phyloP scores from a whole-genome alignment of 108 stramenopile genomes.

The Craspedostauros australis region DNA sequence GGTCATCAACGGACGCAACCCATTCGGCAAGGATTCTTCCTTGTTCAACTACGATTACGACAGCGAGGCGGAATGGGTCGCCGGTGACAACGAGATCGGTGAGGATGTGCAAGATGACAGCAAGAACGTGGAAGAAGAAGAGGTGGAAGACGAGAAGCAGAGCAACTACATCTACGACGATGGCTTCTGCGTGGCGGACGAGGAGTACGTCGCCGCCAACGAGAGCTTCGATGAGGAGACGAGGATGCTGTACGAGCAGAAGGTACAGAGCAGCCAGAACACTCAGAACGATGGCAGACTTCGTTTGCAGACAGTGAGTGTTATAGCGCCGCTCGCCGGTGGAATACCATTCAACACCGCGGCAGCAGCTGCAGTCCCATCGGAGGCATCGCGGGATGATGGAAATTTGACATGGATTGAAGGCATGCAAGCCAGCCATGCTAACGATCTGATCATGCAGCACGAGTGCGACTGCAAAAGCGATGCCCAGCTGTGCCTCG shows the following conservation, averaged over 20 bases:
- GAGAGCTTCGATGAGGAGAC: conserved; percentile 71
- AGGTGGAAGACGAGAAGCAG: conserved; percentile 52
- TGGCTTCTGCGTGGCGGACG: conserved; percentile 75
- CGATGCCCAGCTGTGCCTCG: conserved; percentile 31
- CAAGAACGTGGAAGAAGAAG: conserved; percentile 60
- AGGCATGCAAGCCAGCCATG: not conserved
- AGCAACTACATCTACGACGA: conserved; percentile 50
- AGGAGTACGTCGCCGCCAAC: conserved; percentile 39
- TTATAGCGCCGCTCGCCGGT: conserved; percentile 17
- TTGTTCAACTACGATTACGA: conserved; percentile 81
- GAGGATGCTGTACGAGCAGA: conserved; percentile 52
- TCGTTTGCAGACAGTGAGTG: conserved; percentile 6
- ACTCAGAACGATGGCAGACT: conserved; percentile 8
- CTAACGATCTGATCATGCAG: not conserved
- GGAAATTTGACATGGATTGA: too few relatives aligned
- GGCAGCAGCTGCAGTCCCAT: conserved; percentile 3
- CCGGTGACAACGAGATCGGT: conserved; percentile 81
- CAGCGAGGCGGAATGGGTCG: conserved; percentile 91
- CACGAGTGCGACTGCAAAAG: not conserved
- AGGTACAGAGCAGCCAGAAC: conserved; percentile 32
- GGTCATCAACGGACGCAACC: conserved; percentile 60
- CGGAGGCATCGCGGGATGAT: too few relatives aligned
- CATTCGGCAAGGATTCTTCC: conserved; percentile 64
- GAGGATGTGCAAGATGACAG: conserved; percentile 67
- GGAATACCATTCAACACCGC: not conserved